Evolutionary conservation across 2,329 filamentous ascomycete genomes (phyloP).

Genomic region (Trichophyton equinum): DNA sequence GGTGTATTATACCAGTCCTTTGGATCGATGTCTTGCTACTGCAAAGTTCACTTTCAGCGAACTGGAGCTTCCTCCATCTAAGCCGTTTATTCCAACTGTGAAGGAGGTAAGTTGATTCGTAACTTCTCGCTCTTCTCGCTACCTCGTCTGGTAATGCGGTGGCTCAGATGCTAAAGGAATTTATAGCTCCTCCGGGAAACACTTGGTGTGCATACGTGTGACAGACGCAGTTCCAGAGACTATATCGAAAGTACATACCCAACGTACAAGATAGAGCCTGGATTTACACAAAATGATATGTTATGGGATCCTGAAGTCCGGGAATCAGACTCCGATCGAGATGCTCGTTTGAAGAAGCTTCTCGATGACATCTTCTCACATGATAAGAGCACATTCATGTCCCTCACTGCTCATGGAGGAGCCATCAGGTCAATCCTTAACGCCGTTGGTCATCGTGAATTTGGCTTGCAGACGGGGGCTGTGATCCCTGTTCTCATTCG

Average conservation of each 20-base stretch:
- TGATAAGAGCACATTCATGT: constrained; percentile 39
- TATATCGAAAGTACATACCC: constrained; percentile 41
- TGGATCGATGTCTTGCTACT: constrained; percentile 47
- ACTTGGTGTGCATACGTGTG: constrained; percentile 50
- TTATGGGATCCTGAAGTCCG: constrained; percentile 39
- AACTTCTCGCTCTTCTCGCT: too few species aligned
- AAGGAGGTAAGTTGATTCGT: constrained; percentile 37
- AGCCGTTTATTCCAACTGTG: constrained; percentile 42
- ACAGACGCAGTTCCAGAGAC: constrained; percentile 40
- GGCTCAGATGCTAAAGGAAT: neutral
- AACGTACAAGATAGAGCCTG: constrained; percentile 38
- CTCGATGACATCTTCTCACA: constrained; percentile 43
- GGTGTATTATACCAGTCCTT: constrained; percentile 45
- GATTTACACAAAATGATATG: constrained; percentile 43
- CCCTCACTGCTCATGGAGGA: constrained; percentile 47
- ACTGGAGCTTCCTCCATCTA: constrained; percentile 33
- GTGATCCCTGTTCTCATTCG: constrained; percentile 42
- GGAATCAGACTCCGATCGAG: constrained; percentile 39
- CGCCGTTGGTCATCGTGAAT: constrained; percentile 35
- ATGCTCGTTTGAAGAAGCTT: constrained; percentile 34
- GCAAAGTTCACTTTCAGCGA: constrained; percentile 42
- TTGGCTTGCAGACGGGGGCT: constrained; percentile 37
- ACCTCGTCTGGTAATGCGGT: neutral
- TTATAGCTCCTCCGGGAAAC: constrained; percentile 42
- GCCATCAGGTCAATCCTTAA: constrained; percentile 43